These are phyloP conservation scores for Puccinia coronata DNA, from an alignment of 1,284 basidiomycete genomes.

Conservation along the genomic window DNA sequence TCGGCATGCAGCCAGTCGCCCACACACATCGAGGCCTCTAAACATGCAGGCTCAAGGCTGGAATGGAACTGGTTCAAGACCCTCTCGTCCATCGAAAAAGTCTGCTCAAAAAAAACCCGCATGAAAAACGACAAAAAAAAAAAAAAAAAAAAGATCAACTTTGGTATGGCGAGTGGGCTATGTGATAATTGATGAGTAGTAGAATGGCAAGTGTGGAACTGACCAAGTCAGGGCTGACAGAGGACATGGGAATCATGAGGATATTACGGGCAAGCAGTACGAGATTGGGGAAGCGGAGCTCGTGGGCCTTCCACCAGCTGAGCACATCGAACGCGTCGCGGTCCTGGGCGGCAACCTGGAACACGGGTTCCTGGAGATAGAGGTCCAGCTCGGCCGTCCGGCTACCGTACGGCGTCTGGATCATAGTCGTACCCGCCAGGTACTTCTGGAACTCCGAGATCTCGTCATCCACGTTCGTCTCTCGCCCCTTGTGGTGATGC, in stretches of 20 bases:
- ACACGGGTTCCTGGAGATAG: constrained; percentile 4
- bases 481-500: no score
- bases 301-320: constrained; percentile 13
- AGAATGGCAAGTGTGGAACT: not conserved
- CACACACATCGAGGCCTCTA: not conserved
- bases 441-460: constrained; percentile 19
- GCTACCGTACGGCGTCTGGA: constrained; percentile 20
- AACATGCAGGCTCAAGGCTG: constrained; percentile 12
- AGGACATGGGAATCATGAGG: constrained; percentile 8
- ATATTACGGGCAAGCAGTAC: not conserved
- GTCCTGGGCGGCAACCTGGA: not conserved
- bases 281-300: not conserved
- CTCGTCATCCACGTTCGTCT: not conserved
- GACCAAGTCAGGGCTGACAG: not conserved
- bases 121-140: not conserved
- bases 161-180: no score
- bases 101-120: not conserved
- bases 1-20: constrained; percentile 8
- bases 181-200: not conserved
- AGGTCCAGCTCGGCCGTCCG: constrained; percentile 12
- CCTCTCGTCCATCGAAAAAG: not conserved
- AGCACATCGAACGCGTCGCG: not conserved
- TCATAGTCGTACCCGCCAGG: constrained; percentile 4
- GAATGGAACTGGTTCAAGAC: constrained; percentile 13
- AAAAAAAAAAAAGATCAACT: no score